These are phyloP conservation scores for Boletus smithii DNA, from an alignment of 1,284 basidiomycete genomes.

Conservation along the genomic window DNA sequence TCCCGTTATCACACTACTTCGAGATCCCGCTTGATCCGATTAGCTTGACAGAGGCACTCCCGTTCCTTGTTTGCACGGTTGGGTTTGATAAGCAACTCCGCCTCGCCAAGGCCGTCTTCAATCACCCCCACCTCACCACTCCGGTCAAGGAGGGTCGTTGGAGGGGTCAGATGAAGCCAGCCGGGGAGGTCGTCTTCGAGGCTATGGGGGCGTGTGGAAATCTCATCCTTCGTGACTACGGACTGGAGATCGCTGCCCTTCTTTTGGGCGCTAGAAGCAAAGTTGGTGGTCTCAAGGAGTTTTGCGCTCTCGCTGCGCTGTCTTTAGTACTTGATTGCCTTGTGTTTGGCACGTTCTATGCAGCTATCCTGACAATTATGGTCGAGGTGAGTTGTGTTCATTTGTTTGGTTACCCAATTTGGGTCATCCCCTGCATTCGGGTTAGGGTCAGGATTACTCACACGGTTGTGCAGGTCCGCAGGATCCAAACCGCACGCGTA, in stretches of 20 bases:
- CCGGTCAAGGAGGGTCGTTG: slow-evolving; percentile 46
- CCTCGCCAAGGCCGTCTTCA: slow-evolving; percentile 87
- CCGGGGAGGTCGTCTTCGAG: slow-evolving; percentile 81
- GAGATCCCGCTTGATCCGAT: slow-evolving; percentile 91
- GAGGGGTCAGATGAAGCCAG: slow-evolving; percentile 63
- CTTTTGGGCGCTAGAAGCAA: slow-evolving; percentile 84
- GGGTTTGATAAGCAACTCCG: slow-evolving; percentile 98
- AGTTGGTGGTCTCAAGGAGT: slow-evolving; percentile 89
- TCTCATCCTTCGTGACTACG: slow-evolving; percentile 88
- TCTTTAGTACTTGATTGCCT: slow-evolving; percentile 85
- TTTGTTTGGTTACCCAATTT: slow-evolving; percentile 9
- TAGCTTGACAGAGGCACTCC: slow-evolving; percentile 90
- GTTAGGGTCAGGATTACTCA: slow-evolving; percentile 22
- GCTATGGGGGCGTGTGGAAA: slow-evolving; percentile 79
- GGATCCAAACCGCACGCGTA: slow-evolving; percentile 47
- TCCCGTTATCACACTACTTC: slow-evolving; percentile 82
- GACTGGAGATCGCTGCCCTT: slow-evolving; percentile 88
- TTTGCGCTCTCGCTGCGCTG: slow-evolving; percentile 91
- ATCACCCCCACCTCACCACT: slow-evolving; percentile 71
- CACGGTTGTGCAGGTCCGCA: slow-evolving; percentile 39
- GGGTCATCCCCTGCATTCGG: not conserved
- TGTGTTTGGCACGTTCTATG: slow-evolving; percentile 88
- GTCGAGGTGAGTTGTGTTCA: slow-evolving; percentile 67
- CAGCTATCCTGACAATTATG: slow-evolving; percentile 88
- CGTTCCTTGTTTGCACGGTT: slow-evolving; percentile 96